These are phyloP conservation scores for Aspergillus quadrilineatus DNA, from an alignment of 2,329 filamentous ascomycete species.

Conservation along the genomic window DNA sequence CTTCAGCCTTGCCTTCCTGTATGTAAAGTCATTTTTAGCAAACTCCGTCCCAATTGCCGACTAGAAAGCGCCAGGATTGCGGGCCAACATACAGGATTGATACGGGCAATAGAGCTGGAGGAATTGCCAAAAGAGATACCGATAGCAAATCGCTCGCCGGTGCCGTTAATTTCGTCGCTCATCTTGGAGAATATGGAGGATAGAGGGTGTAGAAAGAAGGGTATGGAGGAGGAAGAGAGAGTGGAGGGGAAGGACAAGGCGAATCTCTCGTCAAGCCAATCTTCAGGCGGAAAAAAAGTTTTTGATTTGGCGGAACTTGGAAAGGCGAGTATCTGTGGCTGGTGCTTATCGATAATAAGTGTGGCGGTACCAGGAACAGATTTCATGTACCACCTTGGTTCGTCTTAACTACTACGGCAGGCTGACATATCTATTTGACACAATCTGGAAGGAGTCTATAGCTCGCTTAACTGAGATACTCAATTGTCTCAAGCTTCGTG, in stretches of 20 bases:
- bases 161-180: slow-evolving; percentile 55
- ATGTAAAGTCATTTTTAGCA: not conserved
- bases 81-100: slow-evolving; percentile 54
- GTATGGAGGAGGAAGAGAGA: slow-evolving; percentile 21
- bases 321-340: slow-evolving; percentile 30
- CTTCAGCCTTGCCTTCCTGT: slow-evolving; percentile 87
- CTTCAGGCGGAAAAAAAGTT: slow-evolving; percentile 31
- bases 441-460: not conserved
- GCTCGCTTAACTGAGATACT: not conserved
- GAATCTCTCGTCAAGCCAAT: slow-evolving; percentile 8
- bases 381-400: not conserved
- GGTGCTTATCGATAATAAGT: slow-evolving; percentile 35
- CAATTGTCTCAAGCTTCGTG: not conserved
- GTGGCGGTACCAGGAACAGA: slow-evolving; percentile 28
- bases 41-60: not conserved
- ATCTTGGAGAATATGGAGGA: slow-evolving; percentile 32
- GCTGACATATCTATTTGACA: not conserved
- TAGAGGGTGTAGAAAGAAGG: not conserved
- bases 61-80: not conserved
- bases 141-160: slow-evolving; percentile 67
- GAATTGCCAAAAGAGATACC: slow-evolving; percentile 98
- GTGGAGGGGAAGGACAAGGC: slow-evolving; percentile 9
- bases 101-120: slow-evolving; percentile 95
- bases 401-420: not conserved
- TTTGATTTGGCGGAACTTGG: slow-evolving; percentile 29